Evolutionary conservation across 768 basidiomycete genomes (phyloP).

Genomic region (Podaxis carcinomalis): DNA sequence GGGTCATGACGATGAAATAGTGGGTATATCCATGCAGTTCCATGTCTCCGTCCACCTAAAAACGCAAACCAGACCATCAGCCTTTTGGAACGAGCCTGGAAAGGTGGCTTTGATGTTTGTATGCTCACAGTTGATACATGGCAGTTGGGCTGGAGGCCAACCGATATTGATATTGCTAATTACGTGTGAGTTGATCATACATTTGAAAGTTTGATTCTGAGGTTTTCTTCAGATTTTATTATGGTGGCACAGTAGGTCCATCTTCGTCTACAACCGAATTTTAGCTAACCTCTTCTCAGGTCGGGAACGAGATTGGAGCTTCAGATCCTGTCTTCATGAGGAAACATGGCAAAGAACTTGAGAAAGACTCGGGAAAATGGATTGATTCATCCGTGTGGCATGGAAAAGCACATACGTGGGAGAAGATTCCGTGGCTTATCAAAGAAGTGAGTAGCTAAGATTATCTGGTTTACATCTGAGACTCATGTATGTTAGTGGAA

Average conservation of each 20-base stretch:
- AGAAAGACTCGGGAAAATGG: conserved; percentile 41
- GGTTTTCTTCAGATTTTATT: conserved; percentile 30
- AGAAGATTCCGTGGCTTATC: conserved; percentile 46
- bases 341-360: conserved; percentile 37
- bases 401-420: conserved; percentile 50
- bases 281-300: conserved; percentile 15
- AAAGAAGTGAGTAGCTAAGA: conserved; percentile 25
- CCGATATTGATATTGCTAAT: conserved; percentile 47
- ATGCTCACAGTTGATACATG: conserved; percentile 49
- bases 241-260: conserved; percentile 24
- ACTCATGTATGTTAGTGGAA: conserved; percentile 32
- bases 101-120: conserved; percentile 39
- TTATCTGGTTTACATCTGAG: neutral
- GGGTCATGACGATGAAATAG: conserved; percentile 49
- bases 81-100: conserved; percentile 41
- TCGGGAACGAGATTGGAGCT: conserved; percentile 41
- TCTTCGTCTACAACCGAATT: neutral
- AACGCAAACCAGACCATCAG: conserved; percentile 31
- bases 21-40: conserved; percentile 15
- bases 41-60: neutral
- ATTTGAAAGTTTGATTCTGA: neutral
- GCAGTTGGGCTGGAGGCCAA: conserved; percentile 46
- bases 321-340: conserved; percentile 48
- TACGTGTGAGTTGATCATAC: conserved; percentile 29
- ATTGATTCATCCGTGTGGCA: conserved; percentile 45